phyloP scores from a whole-genome alignment of 2,329 filamentous ascomycete genomes.

The Ascomycota sp. region DNA sequence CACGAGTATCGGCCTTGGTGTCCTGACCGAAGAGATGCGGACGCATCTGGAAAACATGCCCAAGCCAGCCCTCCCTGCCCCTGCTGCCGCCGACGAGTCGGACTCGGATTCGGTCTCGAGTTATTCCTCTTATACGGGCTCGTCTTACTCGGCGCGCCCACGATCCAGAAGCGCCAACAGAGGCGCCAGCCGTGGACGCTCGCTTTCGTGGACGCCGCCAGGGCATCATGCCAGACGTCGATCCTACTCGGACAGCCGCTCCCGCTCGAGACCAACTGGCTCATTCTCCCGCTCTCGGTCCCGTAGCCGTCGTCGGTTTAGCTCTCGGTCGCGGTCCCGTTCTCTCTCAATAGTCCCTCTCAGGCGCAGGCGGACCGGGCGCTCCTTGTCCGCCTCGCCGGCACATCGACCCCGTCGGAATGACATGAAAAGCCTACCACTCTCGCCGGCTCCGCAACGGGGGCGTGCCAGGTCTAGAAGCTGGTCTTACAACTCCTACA shows the following conservation, averaged over 20 bases:
- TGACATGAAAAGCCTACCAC: background rate
- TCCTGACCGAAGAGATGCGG: slow-evolving; percentile 85
- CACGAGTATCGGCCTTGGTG: slow-evolving; percentile 91
- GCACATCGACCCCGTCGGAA: background rate
- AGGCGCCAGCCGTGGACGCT: slow-evolving; percentile 2
- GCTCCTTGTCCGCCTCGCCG: background rate
- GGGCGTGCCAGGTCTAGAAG: background rate
- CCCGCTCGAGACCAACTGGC: slow-evolving; percentile 1
- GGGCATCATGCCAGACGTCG: background rate
- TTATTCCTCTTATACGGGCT: slow-evolving; percentile 47
- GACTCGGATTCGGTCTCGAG: slow-evolving; percentile 57
- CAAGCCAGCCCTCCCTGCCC: slow-evolving; percentile 56
- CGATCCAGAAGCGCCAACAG: slow-evolving; percentile 2
- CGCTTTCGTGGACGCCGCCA: slow-evolving; percentile 1
- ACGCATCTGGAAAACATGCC: slow-evolving; percentile 77
- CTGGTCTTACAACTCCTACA: background rate
- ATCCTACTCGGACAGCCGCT: slow-evolving; percentile 2
- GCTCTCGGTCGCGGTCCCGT: background rate
- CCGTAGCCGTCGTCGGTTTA: too few relatives aligned
- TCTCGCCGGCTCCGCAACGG: background rate
- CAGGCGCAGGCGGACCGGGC: too few relatives aligned
- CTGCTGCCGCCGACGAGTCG: slow-evolving; percentile 35
- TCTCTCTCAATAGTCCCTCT: too few relatives aligned
- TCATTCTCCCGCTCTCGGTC: slow-evolving; percentile 1
- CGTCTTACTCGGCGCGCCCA: slow-evolving; percentile 3